Evolutionary conservation across 1,139 yeast genomes (phyloP).

Genomic region (Groenewaldozyma auringiensis): DNA sequence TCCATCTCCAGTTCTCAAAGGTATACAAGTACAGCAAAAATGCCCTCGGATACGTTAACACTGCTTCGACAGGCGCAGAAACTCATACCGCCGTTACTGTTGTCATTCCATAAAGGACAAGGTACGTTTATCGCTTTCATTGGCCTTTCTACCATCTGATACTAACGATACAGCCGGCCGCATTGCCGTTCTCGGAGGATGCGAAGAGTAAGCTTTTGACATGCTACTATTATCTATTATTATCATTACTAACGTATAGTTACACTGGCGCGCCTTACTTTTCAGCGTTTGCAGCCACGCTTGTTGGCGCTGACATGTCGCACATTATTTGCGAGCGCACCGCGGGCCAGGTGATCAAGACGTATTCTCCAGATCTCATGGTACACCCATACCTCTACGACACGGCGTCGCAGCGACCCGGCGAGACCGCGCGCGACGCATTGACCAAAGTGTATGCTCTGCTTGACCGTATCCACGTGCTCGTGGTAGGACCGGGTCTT

Average conservation of each 20-base stretch:
- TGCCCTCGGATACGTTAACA: background rate
- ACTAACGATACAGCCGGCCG: too few species aligned
- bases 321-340: constrained; percentile 74
- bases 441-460: constrained; percentile 49
- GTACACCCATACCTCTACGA: constrained; percentile 76
- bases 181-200: constrained; percentile 84
- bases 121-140: constrained; percentile 24
- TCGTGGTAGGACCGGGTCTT: constrained; percentile 89
- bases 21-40: too few species aligned
- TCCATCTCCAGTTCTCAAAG: too few species aligned
- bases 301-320: constrained; percentile 81
- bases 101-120: constrained; percentile 82
- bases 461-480: constrained; percentile 63
- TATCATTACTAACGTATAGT: constrained; percentile 18
- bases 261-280: constrained; percentile 97
- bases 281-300: constrained; percentile 74
- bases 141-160: background rate
- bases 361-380: constrained; percentile 90
- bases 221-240: constrained; percentile 37
- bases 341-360: constrained; percentile 77
- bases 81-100: constrained; percentile 69
- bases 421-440: constrained; percentile 30
- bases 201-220: constrained; percentile 58
- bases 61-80: constrained; percentile 34
- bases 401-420: constrained; percentile 23